Evolutionary conservation across 2,329 filamentous ascomycete genomes (phyloP), one percentile per base, ranked within the genome.

Genomic region (Botrytis galanthina): DNA sequence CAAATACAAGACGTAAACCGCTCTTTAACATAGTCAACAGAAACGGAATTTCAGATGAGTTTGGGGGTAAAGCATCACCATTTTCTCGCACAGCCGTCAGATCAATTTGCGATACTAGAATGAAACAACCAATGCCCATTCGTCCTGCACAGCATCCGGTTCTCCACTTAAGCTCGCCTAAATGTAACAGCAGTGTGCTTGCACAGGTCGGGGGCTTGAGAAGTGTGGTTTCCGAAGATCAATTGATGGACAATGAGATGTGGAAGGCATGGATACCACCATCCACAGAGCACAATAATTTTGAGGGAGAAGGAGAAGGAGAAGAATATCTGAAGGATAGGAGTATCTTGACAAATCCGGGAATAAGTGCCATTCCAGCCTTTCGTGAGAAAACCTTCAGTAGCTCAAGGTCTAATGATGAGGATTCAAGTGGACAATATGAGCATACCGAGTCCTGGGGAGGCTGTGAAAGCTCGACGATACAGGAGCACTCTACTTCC

Each of bases 191-290:
- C 16, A 80, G 79, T 69, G 76, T 76, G 35, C 60, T 76, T 42
- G 79, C 77, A 22, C 76, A 80, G 59, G 71, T 80, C 51, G 79
- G 79, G 63, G 70, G 68, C 48, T 46, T 42, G 20, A 74, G 74
- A 39, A 44, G 74, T 22, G 69, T 73, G 6, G 67, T 79, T 16
- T 73, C 75, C 22, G 75, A 73, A 42, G 78, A 79, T 22, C 76
- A 80, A 69, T 42, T 72, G n/a, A 14, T 76, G 20, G 77, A 80
- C 16, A 77, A 80, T 59, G 75, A 80, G 9, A 73, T 76, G 59
- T 81, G 80, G 80, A 73, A 77, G 60, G 76, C 73, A n/a, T 81
- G 79, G 80, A 73, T 79, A 39, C 72, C 64, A 32, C 32, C 72
- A 39, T 26, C 51, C 63, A 29, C 62, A 46, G 63, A 59, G 22